Base-by-base conservation (phyloP, 495 filamentous ascomycete species). In the Xanthoparmelia taractica region DNA sequence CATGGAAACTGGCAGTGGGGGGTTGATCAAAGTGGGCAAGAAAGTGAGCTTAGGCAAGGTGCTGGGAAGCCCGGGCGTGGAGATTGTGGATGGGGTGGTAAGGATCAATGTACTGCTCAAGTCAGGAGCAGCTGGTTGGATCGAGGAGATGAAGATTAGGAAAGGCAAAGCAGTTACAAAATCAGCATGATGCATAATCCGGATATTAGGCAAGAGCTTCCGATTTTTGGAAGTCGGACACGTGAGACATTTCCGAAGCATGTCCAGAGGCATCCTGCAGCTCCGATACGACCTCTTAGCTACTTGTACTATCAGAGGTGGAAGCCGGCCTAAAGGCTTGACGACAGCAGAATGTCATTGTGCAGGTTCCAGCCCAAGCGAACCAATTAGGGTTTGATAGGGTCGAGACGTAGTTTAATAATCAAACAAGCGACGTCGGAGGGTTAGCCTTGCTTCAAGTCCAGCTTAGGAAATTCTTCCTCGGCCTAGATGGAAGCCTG, bases 1-100 rank as follows among this genome's bases (percentile, higher is more conserved):
- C 71, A 88, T 92, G 80, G 89, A 96, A 77, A 97, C 91, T 20
- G 60, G 18, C 25, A 76, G 78, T 0, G 91, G 92, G 0, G 95
- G 94, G 15, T 68, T 98, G 67, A 80, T 93, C 62, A 96, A 95
- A 75, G 86, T 89, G 0, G 93, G 94, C n/a, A 90, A 87, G 82
- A 95, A 92, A 71, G 75, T 90, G 60, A 77, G 84, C 27, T 78
- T n/a, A 75, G 79, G 18, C 86, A 88, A n/a, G 92, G 89, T 67
- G 81, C 91, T 13, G 88, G 92, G 76, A 79, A 64, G 45, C 7
- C 88, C 87, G 11, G 93, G 89, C 66, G 83, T 92, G 7, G 91
- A 94, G 75, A 79, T 97, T 33, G 83, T 95, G 54, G 94, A 98
- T 79, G 88, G 89, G 57, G 70, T 97, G 66, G 82, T 97, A 12